Evolutionary conservation across 371 early-diverging fungal species (phyloP).

Genomic region (Circinella minor): DNA sequence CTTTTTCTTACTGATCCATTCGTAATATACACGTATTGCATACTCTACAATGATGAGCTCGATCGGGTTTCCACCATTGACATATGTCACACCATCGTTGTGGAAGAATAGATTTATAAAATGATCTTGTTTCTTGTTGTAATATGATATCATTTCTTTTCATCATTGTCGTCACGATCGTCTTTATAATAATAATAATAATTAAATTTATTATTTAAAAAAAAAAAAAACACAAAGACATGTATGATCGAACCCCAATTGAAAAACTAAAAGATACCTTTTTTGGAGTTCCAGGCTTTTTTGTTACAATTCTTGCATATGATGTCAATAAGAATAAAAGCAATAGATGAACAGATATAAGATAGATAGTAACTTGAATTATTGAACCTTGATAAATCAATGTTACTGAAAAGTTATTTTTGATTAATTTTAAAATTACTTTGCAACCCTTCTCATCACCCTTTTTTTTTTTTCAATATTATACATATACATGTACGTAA

Average conservation of each 20-base stretch:
- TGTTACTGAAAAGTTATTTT: constrained; percentile 3
- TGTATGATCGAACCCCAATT: no score
- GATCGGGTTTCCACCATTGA: constrained; percentile 58
- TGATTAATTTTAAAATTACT: background rate
- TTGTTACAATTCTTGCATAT: constrained; percentile 17
- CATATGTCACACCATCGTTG: constrained; percentile 58
- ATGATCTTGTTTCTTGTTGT: background rate
- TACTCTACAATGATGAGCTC: constrained; percentile 67
- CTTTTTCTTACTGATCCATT: constrained; percentile 65
- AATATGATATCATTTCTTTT: background rate
- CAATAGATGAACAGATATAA: constrained; percentile 16
- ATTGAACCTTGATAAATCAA: constrained; percentile 11
- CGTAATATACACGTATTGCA: constrained; percentile 62
- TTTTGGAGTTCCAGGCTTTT: constrained; percentile 18
- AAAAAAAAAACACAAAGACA: no score
- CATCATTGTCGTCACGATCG: background rate
- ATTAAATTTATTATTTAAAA: background rate
- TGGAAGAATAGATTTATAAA: constrained; percentile 24
- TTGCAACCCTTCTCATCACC: no score
- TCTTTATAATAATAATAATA: background rate
- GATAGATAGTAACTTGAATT: constrained; percentile 20
- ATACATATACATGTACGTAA: no score
- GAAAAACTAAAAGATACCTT: background rate
- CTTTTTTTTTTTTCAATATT: no score
- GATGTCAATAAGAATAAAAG: constrained; percentile 13